Base-by-base conservation (phyloP, 1,284 basidiomycete species). In the Inonotus hispidus region DNA sequence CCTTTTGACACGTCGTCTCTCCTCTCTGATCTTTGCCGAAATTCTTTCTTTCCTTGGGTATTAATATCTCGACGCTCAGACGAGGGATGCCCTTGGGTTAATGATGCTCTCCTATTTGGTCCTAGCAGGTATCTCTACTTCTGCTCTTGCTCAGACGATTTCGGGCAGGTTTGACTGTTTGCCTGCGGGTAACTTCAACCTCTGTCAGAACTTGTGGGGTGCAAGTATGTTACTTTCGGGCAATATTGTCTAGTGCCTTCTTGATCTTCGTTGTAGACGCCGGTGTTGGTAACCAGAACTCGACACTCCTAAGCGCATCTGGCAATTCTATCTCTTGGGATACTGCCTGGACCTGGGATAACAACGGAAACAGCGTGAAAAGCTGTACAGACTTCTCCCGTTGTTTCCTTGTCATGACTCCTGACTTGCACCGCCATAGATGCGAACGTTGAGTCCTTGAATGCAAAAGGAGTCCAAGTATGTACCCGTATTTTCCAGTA, bases 201-300 rank as follows among this genome's bases (percentile, higher is more conserved):
- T 83, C 46, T 84, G 82, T 70, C 79, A 83, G 68, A 82, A 84
- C 69, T 76, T 81, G 10, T 84, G 82, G 82, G 82, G 81, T 19
- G 67, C 69, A 58, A 61, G 79, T 80, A 64, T 56, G 76, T 70
- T 8, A 19, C 13, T 43, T 11, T 38, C 5, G n/a, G 27, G 2
- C 50, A 27, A 59, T 2, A n/a, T 39, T 25, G n/a, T 59, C 21
- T 27, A 32, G 25, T 25, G n/a, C 13, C 21, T 54, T 55, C 38
- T 43, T 53, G 43, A 47, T 37, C 29, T 7, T 27, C 11, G 11
- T 53, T 6, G 8, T 56, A 78, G 76, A 57, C n/a, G 71, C 72
- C 37, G 82, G 82, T 5, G 77, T 77, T 3, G 82, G 82, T 21
- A 72, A 68, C 19, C 81, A 84, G 67, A 74, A 70, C 53, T 43